These are phyloP conservation scores for Medicago ruthenica DNA, from an alignment of 306 rosid genomes.

Conservation along the genomic window DNA sequence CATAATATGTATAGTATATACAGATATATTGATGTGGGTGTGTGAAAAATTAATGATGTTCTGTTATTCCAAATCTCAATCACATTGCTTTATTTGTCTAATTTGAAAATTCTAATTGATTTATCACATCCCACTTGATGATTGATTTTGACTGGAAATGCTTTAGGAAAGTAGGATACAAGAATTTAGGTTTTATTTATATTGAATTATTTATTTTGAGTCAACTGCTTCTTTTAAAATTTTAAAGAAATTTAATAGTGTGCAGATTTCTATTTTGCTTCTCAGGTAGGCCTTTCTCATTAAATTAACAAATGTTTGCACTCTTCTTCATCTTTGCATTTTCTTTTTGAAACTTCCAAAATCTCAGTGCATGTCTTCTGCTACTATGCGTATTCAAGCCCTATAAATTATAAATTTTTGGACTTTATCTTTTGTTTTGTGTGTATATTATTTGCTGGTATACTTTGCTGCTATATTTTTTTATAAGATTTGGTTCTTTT, in stretches of 20 bases:
- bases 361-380: conserved; percentile 7
- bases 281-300: conserved; percentile 16
- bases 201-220: neutral
- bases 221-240: conserved; percentile 31
- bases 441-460: conserved; percentile 21
- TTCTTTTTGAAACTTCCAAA: conserved; percentile 15
- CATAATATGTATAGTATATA: neutral
- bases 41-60: neutral
- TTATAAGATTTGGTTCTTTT: neutral
- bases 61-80: conserved; percentile 7
- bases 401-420: neutral
- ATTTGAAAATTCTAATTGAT: conserved; percentile 13
- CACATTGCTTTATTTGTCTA: neutral
- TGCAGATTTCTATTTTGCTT: conserved; percentile 22
- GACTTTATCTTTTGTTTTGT: conserved; percentile 21
- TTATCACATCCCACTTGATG: neutral
- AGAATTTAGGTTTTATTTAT: neutral
- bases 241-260: conserved; percentile 9
- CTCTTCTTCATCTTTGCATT: conserved; percentile 14
- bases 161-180: neutral
- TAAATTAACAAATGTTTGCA: conserved; percentile 8
- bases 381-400: neutral
- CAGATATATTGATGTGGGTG: neutral
- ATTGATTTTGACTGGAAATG: neutral
- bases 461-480: neutral